Evolutionary conservation across 495 filamentous ascomycete genomes (phyloP).

Genomic region (Aspergillus panamensis): DNA sequence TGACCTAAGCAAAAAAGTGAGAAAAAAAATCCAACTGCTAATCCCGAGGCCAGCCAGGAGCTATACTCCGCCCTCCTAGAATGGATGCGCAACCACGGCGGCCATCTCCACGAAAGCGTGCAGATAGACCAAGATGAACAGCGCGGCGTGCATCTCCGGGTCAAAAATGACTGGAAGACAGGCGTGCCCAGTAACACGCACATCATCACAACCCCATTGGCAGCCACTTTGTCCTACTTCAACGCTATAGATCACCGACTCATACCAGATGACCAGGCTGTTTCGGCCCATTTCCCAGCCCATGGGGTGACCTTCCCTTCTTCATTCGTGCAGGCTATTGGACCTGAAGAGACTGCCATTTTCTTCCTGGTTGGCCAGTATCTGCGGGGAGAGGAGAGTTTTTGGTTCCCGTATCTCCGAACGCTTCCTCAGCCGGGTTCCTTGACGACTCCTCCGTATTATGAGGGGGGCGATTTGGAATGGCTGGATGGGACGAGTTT

Average conservation of each 20-base stretch:
- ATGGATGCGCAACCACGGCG: constrained; percentile 44
- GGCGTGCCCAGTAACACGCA: constrained; percentile 32
- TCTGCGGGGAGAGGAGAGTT: constrained; percentile 44
- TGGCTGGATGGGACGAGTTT: constrained; percentile 62
- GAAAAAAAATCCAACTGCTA: constrained; percentile 2
- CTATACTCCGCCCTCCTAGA: constrained; percentile 33
- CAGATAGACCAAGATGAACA: constrained; percentile 38
- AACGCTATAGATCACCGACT: constrained; percentile 41
- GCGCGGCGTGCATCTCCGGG: constrained; percentile 49
- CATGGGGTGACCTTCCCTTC: constrained; percentile 36
- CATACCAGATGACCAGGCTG: constrained; percentile 9
- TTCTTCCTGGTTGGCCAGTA: constrained; percentile 60
- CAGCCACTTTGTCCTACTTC: constrained; percentile 50
- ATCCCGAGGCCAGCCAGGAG: constrained; percentile 23
- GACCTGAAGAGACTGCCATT: constrained; percentile 35
- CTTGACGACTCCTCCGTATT: constrained; percentile 57
- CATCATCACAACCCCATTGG: constrained; percentile 44
- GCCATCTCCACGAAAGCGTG: constrained; percentile 39
- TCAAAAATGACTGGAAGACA: constrained; percentile 28
- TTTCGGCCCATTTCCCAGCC: constrained; percentile 27
- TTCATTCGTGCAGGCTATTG: constrained; percentile 35
- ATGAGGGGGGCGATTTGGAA: constrained; percentile 50
- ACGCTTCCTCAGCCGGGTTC: constrained; percentile 52
- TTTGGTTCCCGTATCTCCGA: constrained; percentile 61
- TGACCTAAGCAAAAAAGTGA: neutral